Base-by-base conservation (phyloP, 2,329 filamentous ascomycete species). In the Colletotrichum somersetense region DNA sequence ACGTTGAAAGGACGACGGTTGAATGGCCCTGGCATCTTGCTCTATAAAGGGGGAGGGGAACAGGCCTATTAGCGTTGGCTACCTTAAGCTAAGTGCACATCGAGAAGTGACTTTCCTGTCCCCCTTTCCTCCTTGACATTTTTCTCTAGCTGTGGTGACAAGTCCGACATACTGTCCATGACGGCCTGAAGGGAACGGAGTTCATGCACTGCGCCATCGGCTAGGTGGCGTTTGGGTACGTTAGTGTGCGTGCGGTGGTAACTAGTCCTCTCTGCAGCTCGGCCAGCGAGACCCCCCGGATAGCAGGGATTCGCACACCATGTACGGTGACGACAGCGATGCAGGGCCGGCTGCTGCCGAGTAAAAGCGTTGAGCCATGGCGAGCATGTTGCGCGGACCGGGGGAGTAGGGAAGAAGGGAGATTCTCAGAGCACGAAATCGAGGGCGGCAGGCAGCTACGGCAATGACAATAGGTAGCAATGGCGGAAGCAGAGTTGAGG, bases 321-420 rank as follows among this genome's bases (percentile, higher is more conserved):
- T 69, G 53, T 38, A 53, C 33, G 62, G 53, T 66, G 67, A 69
- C 67, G 67, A 69, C 62, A 69, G 20, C 23, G 14, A 64, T 44
- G 62, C 50, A 55, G 35, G 35, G 3, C 35, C 26, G 44, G 30
- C 33, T 58, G 44, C 53, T 42, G 53, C 53, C 30, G 53, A 59
- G 20, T 8, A 57, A 23, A 23, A 35, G 35, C 26, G 16, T 33
- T 44, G 18, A 40, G 30, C 23, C 40, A 46, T 48, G 42, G 42
- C 38, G 38, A n/a, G 40, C 59, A 48, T 42, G n/a, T 4, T 4
- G 10, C n/a, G 46, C 46, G 58, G 58, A 35, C 26, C 26, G 18
- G 58, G 40, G 10, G 14, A 61, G 58, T 44, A 50, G 58, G 58
- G 30, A 50, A 48, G 58, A 23, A 14, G 26, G 66, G 12, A 26